A percentile compares a stretch with the other conserved stretches of the same genome.
phyloP scores from a whole-genome alignment of 768 basidiomycete genomes.

The Clathrus columnatus region DNA sequence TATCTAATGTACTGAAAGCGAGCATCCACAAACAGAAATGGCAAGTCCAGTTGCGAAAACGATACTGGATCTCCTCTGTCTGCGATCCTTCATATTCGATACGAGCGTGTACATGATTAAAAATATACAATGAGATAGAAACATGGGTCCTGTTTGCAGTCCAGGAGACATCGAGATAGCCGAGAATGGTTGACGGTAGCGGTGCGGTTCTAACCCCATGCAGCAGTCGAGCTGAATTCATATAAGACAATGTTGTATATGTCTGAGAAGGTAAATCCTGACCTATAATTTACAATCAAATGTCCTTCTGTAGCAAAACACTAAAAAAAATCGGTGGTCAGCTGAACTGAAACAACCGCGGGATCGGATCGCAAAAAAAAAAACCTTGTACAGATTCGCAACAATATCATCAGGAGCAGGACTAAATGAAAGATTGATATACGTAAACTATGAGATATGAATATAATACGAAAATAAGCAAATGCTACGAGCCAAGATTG shows the following conservation, averaged over 20 bases:
- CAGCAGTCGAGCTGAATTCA: conserved; percentile 46
- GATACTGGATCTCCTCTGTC: too few species aligned
- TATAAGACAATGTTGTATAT: not conserved
- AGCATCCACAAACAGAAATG: too few species aligned
- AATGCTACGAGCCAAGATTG: not conserved
- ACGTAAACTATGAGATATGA: conserved; percentile 18
- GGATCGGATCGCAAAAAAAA: not conserved
- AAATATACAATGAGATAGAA: not conserved
- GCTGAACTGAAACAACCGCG: not conserved
- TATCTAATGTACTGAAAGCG: too few species aligned
- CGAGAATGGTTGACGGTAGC: too few species aligned
- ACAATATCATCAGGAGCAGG: conserved; percentile 81
- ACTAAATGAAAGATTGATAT: conserved; percentile 70
- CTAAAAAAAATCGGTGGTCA: conserved; percentile 26
- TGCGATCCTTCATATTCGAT: too few species aligned
- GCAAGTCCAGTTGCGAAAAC: too few species aligned
- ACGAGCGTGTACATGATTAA: too few species aligned
- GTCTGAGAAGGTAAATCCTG: conserved; percentile 12
- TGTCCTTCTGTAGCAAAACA: conserved; percentile 84
- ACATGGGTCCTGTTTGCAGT: too few species aligned
- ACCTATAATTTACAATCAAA: conserved; percentile 90
- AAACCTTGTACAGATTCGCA: conserved; percentile 65
- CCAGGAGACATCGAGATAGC: not conserved
- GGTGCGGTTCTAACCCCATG: conserved; percentile 45
- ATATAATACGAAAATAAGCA: not conserved